A percentile compares a stretch with the other conserved stretches of the same genome.
Evolutionary conservation across 768 basidiomycete genomes (phyloP).

Genomic region (Lentinula guzmanii): DNA sequence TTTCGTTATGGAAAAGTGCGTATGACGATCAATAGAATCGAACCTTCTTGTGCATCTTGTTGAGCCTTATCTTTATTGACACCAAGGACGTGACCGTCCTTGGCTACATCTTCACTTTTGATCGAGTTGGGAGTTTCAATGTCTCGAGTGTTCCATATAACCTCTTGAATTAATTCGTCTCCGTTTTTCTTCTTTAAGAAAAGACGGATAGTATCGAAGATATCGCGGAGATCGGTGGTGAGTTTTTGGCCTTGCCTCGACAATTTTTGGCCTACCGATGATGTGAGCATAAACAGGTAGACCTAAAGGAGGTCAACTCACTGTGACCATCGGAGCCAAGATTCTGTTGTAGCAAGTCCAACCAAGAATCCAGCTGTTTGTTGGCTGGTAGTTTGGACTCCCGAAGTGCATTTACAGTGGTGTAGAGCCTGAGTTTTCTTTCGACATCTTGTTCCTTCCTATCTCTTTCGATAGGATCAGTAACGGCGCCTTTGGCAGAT

Average conservation of each 20-base stretch:
- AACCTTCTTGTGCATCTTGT: conserved; percentile 61
- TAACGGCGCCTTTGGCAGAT: conserved; percentile 46
- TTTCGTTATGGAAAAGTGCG: conserved; percentile 1
- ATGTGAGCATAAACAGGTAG: conserved; percentile 32
- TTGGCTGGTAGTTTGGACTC: conserved; percentile 77
- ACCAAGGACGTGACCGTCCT: conserved; percentile 31
- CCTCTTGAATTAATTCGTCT: conserved; percentile 90
- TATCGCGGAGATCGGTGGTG: conserved; percentile 69
- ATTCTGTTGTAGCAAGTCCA: conserved; percentile 24
- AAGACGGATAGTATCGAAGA: conserved; percentile 65
- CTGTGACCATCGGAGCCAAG: conserved; percentile 4
- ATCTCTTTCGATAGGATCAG: conserved; percentile 55
- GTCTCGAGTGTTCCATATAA: conserved; percentile 73
- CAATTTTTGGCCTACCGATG: conserved; percentile 61
- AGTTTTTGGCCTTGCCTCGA: conserved; percentile 75
- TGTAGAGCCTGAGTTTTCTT: conserved; percentile 80
- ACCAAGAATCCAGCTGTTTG: conserved; percentile 66
- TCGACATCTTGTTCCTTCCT: conserved; percentile 70
- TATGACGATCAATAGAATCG: conserved; percentile 4
- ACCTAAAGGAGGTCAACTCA: background rate
- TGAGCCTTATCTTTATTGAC: conserved; percentile 49
- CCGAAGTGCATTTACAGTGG: conserved; percentile 75
- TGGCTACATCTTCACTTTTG: conserved; percentile 13
- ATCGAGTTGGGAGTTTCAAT: conserved; percentile 24
- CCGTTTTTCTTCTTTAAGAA: conserved; percentile 82